Evolutionary conservation across 2,329 filamentous ascomycete species (phyloP).

Genomic region (Botrytis aclada): DNA sequence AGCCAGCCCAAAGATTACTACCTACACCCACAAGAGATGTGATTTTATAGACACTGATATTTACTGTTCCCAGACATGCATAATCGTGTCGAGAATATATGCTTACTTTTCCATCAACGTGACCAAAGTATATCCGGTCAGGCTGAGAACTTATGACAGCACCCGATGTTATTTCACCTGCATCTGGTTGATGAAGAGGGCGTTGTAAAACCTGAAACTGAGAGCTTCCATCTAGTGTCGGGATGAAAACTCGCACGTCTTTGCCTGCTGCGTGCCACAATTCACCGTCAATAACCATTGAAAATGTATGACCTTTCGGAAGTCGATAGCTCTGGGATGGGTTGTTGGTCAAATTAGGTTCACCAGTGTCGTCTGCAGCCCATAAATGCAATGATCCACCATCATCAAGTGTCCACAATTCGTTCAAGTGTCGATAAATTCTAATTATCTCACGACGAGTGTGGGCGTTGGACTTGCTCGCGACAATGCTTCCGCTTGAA

Average conservation of each 20-base stretch:
- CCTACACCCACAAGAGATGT: constrained; percentile 81
- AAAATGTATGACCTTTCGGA: constrained; percentile 80
- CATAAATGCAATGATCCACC: constrained; percentile 83
- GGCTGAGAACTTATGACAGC: constrained; percentile 70
- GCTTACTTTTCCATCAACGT: constrained; percentile 89
- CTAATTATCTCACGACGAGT: constrained; percentile 74
- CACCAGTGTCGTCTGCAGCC: constrained; percentile 69
- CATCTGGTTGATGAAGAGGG: constrained; percentile 66
- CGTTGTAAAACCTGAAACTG: constrained; percentile 74
- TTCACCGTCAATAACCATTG: constrained; percentile 78
- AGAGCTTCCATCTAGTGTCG: constrained; percentile 62
- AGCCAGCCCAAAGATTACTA: constrained; percentile 84
- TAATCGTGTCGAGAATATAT: constrained; percentile 80
- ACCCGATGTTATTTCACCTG: constrained; percentile 85
- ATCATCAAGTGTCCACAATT: constrained; percentile 94
- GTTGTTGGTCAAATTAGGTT: constrained; percentile 70
- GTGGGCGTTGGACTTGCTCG: constrained; percentile 69
- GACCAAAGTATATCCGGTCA: constrained; percentile 83
- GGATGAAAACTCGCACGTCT: constrained; percentile 79
- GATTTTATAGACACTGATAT: constrained; percentile 92
- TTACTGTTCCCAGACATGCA: constrained; percentile 74
- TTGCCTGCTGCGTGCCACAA: constrained; percentile 88
- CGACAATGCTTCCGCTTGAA: constrained; percentile 64
- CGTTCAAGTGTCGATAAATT: constrained; percentile 81
- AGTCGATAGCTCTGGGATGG: constrained; percentile 73